Conservation (phyloP, 495 filamentous ascomycete genomes). For the Pyronema omphalodes region DNA sequence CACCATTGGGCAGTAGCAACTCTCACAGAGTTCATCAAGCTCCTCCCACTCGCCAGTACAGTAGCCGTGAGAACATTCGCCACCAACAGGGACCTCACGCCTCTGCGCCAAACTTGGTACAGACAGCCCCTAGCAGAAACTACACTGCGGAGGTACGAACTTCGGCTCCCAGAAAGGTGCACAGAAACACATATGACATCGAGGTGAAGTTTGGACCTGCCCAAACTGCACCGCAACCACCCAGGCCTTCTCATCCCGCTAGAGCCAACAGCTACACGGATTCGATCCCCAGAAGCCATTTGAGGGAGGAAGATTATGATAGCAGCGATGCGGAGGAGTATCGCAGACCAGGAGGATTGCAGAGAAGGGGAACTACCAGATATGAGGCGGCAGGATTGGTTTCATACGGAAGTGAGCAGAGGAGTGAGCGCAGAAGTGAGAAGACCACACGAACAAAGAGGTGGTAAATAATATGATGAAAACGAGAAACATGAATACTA, state of each 20-base stretch:
- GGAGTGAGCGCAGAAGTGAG: not conserved
- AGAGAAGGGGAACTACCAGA: not conserved
- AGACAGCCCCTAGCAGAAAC: not conserved
- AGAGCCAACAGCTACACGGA: not conserved
- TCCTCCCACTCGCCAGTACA: not conserved
- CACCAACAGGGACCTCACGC: not conserved
- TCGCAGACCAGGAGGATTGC: not conserved
- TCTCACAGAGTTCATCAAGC: not conserved
- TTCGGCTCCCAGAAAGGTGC: not conserved
- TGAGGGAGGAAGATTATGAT: not conserved
- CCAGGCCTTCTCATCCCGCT: not conserved
- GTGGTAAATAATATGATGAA: no score
- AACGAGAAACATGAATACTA: no score
- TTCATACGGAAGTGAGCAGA: not conserved
- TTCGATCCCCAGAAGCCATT: not conserved
- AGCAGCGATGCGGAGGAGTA: not conserved
- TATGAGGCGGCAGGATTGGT: conserved; percentile 1
- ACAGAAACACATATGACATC: conserved; percentile 5
- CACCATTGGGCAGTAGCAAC: not conserved
- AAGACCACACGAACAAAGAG: no score
- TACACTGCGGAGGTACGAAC: not conserved
- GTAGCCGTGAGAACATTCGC: not conserved
- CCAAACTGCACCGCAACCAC: not conserved
- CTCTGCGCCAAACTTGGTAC: not conserved
- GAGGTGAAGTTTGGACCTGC: conserved; percentile 3